Evolutionary conservation across 2,329 filamentous ascomycete genomes (phyloP).

Genomic region (Fusarium graminum): DNA sequence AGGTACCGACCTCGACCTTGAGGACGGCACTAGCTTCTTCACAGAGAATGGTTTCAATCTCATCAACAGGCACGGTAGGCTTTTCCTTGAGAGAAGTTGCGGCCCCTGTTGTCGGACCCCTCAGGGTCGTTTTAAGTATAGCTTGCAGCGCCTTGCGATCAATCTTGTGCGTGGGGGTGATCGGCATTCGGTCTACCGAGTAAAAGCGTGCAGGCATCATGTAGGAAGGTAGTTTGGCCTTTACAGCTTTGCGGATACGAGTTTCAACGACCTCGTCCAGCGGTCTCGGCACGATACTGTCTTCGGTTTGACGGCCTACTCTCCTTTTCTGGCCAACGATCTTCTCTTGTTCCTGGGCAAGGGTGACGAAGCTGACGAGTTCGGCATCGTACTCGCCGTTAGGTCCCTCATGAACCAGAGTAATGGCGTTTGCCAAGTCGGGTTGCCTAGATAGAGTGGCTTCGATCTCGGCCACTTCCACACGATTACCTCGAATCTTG

Average conservation of each 20-base stretch:
- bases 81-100: background rate
- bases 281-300: too few species aligned
- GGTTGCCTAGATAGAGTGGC: background rate
- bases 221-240: background rate
- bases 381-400: background rate
- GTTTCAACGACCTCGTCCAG: background rate
- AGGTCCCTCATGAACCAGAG: background rate
- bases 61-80: too few species aligned
- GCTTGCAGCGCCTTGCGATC: background rate
- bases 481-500: constrained; percentile 9
- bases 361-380: background rate
- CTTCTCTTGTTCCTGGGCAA: background rate
- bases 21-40: background rate
- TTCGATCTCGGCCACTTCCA: constrained; percentile 2
- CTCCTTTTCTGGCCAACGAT: background rate
- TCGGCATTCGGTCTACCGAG: background rate
- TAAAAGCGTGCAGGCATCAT: background rate
- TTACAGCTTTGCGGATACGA: background rate
- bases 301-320: too few species aligned
- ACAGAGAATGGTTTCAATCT: too few species aligned
- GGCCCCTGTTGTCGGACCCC: background rate
- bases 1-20: background rate
- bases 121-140: background rate
- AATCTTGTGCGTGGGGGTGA: background rate
- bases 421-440: background rate